Evolutionary conservation across 805 yeast genomes (phyloP).

Genomic region (Wickerhamiella slavikovae): DNA sequence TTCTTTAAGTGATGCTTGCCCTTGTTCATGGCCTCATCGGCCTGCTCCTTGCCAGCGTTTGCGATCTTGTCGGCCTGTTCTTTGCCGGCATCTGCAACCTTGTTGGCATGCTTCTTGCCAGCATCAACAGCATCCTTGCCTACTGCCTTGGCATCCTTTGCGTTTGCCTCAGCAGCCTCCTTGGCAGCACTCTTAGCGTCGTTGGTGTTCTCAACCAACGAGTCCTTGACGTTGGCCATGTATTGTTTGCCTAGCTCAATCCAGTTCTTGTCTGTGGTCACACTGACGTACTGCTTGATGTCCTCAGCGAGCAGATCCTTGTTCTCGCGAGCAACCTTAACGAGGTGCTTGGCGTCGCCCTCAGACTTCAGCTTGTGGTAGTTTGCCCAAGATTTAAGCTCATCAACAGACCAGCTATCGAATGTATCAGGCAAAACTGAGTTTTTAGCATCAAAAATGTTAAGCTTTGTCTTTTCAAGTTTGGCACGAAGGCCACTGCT

Average conservation of each 20-base stretch:
- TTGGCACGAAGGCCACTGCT: conserved; percentile 11
- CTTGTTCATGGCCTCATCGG: conserved; percentile 4
- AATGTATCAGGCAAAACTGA: conserved; percentile 19
- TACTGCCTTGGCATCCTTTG: conserved; percentile 1
- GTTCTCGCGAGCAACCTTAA: conserved; percentile 15
- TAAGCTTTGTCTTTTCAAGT: conserved; percentile 16
- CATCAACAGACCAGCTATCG: conserved; percentile 23
- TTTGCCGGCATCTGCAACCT: not conserved
- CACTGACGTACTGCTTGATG: conserved; percentile 7
- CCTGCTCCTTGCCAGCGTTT: too few species aligned
- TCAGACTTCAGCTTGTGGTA: conserved; percentile 17
- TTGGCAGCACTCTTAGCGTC: too few species aligned
- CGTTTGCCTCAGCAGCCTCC: too few species aligned
- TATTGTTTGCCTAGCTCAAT: conserved; percentile 10
- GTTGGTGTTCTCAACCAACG: too few species aligned
- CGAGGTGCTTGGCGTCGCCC: conserved; percentile 8
- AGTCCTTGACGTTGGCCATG: too few species aligned
- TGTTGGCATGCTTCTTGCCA: conserved; percentile 1
- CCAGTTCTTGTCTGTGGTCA: conserved; percentile 6
- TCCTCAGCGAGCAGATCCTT: conserved; percentile 16
- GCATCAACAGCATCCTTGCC: conserved; percentile 7
- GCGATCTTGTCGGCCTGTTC: conserved; percentile 1
- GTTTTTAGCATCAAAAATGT: conserved; percentile 20
- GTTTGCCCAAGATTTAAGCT: conserved; percentile 24
- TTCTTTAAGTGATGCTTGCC: conserved; percentile 3